phyloP scores from a whole-genome alignment of 176 grass and related monocot genomes.

The Neostapfia colusana region DNA sequence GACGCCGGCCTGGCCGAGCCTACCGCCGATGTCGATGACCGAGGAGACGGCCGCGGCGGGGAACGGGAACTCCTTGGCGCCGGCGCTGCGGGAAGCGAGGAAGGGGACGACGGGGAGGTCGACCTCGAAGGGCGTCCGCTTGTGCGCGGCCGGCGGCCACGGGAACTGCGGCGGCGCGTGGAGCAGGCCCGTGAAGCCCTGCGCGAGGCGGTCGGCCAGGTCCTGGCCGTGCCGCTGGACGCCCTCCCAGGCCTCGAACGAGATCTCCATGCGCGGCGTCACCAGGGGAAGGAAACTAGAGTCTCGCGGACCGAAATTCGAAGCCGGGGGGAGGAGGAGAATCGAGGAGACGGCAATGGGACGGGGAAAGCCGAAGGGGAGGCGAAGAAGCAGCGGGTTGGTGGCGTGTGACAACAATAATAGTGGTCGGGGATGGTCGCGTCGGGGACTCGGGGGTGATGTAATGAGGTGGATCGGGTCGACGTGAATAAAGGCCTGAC shows the following conservation, averaged over 20 bases:
- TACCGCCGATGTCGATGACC: constrained; percentile 81
- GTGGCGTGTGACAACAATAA: constrained; percentile 23
- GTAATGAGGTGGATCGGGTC: too few relatives aligned
- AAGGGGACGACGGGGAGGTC: constrained; percentile 43
- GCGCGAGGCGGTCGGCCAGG: constrained; percentile 78
- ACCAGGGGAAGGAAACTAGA: neutral
- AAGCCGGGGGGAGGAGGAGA: neutral
- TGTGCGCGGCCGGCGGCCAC: constrained; percentile 60
- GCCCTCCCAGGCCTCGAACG: constrained; percentile 96
- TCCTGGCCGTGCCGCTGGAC: constrained; percentile 97
- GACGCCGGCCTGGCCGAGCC: constrained; percentile 77
- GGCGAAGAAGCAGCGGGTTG: neutral
- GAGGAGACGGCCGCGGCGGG: constrained; percentile 49
- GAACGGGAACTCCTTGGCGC: constrained; percentile 35
- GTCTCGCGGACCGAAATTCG: neutral
- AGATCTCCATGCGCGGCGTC: constrained; percentile 63
- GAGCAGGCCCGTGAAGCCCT: constrained; percentile 85
- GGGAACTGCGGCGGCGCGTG: constrained; percentile 70
- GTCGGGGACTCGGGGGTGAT: neutral
- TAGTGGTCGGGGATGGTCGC: neutral
- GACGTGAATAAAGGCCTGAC: constrained; percentile 15
- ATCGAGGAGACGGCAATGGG: neutral
- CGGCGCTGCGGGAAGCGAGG: neutral
- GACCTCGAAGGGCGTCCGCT: constrained; percentile 54
- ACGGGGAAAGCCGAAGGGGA: neutral